Conservation (phyloP, 1,139 yeast species). For the Taphrina betulina region DNA sequence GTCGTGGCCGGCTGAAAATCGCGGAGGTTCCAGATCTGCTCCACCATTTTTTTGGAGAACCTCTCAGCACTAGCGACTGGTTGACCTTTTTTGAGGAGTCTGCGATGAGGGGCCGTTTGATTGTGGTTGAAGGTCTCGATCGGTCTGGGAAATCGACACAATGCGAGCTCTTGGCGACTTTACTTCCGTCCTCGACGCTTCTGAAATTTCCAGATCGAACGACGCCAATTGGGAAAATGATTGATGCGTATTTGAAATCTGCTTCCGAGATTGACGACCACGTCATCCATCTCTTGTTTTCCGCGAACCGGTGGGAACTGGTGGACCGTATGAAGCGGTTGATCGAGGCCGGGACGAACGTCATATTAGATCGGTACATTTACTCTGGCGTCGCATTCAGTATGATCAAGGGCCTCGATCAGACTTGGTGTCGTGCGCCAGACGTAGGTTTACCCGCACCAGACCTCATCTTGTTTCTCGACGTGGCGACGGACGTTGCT, state of each 20-base stretch:
- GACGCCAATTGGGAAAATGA: slow-evolving; percentile 75
- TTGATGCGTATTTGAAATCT: slow-evolving; percentile 64
- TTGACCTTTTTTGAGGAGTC: no score
- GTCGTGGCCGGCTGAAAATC: no score
- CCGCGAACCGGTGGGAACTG: slow-evolving; percentile 92
- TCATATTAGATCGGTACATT: slow-evolving; percentile 81
- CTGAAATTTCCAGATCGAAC: slow-evolving; percentile 80
- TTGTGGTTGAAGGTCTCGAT: slow-evolving; percentile 89
- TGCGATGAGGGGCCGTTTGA: slow-evolving; percentile 40
- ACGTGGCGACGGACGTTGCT: slow-evolving; percentile 55
- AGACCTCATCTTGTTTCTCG: slow-evolving; percentile 75
- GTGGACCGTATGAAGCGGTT: slow-evolving; percentile 49
- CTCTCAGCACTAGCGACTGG: no score
- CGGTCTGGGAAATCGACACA: slow-evolving; percentile 95
- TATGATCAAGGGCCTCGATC: slow-evolving; percentile 71
- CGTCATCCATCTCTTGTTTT: slow-evolving; percentile 80
- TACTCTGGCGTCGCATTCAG: slow-evolving; percentile 94
- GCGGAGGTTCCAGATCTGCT: no score
- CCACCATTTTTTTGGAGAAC: no score
- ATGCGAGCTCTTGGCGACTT: slow-evolving; percentile 51
- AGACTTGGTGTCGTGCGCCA: slow-evolving; percentile 75
- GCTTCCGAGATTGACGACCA: slow-evolving; percentile 53
- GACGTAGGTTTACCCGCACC: slow-evolving; percentile 87
- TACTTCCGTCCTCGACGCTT: slow-evolving; percentile 4
- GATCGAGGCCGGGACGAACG: slow-evolving; percentile 56